Evolutionary conservation across 805 yeast species (phyloP).

Genomic region (Ogataea nitratoaversa): DNA sequence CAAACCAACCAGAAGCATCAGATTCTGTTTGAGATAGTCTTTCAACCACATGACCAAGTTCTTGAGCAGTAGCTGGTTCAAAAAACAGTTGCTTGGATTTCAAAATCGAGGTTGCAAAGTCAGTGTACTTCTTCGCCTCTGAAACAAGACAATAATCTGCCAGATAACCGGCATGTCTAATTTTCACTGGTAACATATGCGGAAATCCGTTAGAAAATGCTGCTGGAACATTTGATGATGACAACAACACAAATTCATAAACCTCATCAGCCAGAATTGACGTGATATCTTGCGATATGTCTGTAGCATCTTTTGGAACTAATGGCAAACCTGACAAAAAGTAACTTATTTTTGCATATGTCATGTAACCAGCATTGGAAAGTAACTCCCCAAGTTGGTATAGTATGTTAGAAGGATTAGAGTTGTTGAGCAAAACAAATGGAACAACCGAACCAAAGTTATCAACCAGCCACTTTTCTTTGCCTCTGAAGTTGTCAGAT

Average conservation of each 20-base stretch:
- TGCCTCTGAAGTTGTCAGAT: conserved; percentile 17
- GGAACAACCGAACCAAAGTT: conserved; percentile 29
- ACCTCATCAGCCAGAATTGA: conserved; percentile 59
- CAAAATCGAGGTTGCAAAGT: conserved; percentile 38
- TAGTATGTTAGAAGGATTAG: conserved; percentile 21
- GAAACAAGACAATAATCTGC: conserved; percentile 60
- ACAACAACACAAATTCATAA: conserved; percentile 51
- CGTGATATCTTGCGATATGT: conserved; percentile 34
- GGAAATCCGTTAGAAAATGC: conserved; percentile 34
- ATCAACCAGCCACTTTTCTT: conserved; percentile 27
- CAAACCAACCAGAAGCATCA: conserved; percentile 63
- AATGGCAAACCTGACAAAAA: conserved; percentile 29
- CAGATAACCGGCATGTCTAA: conserved; percentile 62
- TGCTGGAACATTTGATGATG: conserved; percentile 31
- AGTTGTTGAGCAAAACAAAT: conserved; percentile 25
- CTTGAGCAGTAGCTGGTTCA: conserved; percentile 31
- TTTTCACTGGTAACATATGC: conserved; percentile 55
- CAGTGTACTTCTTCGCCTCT: conserved; percentile 63
- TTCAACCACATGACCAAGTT: conserved; percentile 37
- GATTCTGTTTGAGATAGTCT: conserved; percentile 41
- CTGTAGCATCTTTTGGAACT: conserved; percentile 16
- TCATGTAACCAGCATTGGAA: conserved; percentile 31
- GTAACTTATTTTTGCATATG: conserved; percentile 38
- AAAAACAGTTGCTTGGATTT: conserved; percentile 35
- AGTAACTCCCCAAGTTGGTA: conserved; percentile 34